Conservation (phyloP, 2,329 filamentous ascomycete genomes). For the Colletotrichum sp. region DNA sequence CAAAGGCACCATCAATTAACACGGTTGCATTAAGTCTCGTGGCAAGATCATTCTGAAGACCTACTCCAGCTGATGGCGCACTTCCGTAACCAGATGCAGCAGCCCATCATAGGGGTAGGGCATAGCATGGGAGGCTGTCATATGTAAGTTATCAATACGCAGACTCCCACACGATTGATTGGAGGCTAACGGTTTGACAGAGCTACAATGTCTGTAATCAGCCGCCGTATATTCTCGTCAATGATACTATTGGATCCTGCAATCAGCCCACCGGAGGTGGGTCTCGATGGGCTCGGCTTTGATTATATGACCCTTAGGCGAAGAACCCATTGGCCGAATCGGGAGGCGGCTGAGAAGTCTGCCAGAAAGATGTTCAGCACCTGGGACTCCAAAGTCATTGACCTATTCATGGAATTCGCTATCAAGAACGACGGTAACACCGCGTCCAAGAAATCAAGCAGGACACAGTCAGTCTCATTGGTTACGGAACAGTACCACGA, state of each 20-base stretch:
- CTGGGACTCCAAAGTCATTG: background rate
- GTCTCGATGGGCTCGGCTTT: background rate
- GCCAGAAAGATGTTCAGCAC: background rate
- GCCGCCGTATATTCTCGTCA: background rate
- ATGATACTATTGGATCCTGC: background rate
- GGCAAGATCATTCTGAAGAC: background rate
- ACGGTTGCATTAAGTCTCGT: background rate
- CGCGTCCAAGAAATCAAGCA: background rate
- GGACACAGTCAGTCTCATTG: background rate
- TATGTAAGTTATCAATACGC: background rate
- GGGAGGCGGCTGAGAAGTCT: background rate
- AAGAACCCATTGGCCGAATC: background rate
- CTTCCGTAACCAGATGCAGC: background rate
- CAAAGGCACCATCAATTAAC: accelerated
- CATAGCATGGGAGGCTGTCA: background rate
- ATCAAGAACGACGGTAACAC: background rate
- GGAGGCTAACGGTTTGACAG: accelerated
- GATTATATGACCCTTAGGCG: background rate
- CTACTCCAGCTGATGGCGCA: background rate
- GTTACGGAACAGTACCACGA: background rate
- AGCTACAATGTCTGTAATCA: background rate
- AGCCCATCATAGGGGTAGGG: background rate
- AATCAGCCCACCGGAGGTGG: background rate
- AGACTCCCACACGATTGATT: background rate
- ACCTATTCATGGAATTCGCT: background rate